Evolutionary conservation across 192 early-diverging fungal genomes (phyloP), one percentile per base, ranked within the genome.

Genomic region (Cladochytrium replicatum): DNA sequence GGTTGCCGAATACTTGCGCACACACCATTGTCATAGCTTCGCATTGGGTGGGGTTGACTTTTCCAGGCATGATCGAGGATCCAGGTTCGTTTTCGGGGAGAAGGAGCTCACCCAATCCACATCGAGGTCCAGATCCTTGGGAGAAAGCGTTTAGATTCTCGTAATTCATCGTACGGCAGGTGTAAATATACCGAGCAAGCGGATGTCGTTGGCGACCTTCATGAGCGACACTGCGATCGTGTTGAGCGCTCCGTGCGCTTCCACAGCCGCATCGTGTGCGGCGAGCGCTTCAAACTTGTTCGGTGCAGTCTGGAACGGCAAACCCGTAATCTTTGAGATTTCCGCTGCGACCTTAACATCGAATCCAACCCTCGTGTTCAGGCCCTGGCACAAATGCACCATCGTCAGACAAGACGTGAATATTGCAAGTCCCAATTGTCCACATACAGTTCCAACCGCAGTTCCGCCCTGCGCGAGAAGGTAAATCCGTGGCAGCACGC

Each of bases 221-320:
- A 91, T 87, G 61, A 92, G 74, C 24, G 89, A 92, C 32, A 84
- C 84, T n/a, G 88, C 88, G 49, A 88, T 55, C 26, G 83, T 84
- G 75, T 92, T 92, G 51, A 92, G 74, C 21, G 83, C 78, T 28
- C 89, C 89, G 37, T 77, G 79, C 5, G 85, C 83, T 73, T 92
- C 89, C 26, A 92, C 89, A 55, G 89, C 74, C 48, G 89, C 84
- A 62, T 92, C 89, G 58, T 92, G 89, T 32, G 87, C 85, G 27
- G 88, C 89, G 48, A 92, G 77, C 11, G 89, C 86, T 68, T 92
- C 89, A 44, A 92, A 92, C 76, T 92, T 92, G 75, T 92, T 92
- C 46, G 88, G 86, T 19, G 89, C 89, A 24, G 88, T 81, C 54
- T 74, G 71, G 71, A 92, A 92, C 32, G 80, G 75, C 44, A 83